A percentile compares a stretch with the other conserved stretches of the same genome.
phyloP scores from a whole-genome alignment of 2,329 filamentous ascomycete genomes.

The Elsinoe perseae region DNA sequence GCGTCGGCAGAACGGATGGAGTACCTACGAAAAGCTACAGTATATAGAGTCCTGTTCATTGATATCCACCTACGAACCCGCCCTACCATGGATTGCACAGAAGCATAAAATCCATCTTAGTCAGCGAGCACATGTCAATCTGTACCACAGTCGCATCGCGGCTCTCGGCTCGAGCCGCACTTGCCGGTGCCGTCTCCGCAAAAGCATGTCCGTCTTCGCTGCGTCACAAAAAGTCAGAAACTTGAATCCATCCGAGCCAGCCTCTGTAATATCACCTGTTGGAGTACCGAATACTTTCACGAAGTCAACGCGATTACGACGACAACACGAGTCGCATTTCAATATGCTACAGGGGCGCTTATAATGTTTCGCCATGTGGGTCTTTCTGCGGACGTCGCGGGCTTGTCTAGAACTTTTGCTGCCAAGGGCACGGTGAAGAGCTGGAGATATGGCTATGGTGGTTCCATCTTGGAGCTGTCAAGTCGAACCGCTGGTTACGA shows the following conservation, averaged over 20 bases:
- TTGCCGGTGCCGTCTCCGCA: not conserved
- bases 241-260: not conserved
- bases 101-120: not conserved
- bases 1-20: not conserved
- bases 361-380: constrained; percentile 15
- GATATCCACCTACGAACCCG: constrained; percentile 1
- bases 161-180: constrained; percentile 3
- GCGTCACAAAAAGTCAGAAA: constrained; percentile 13
- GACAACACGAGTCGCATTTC: not conserved
- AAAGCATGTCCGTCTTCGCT: not conserved
- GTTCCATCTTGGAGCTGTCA: not conserved
- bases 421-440: not conserved
- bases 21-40: not conserved
- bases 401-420: not conserved
- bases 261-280: not conserved
- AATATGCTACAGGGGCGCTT: constrained; percentile 13
- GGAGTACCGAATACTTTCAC: not conserved
- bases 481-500: not conserved
- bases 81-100: not conserved
- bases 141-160: not conserved
- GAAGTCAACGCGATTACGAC: not conserved
- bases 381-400: constrained; percentile 10
- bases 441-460: not conserved
- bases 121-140: constrained; percentile 5
- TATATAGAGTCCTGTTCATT: constrained; percentile 3